Evolutionary conservation across 2,329 filamentous ascomycete species (phyloP).

Genomic region (Xylaria sp.): DNA sequence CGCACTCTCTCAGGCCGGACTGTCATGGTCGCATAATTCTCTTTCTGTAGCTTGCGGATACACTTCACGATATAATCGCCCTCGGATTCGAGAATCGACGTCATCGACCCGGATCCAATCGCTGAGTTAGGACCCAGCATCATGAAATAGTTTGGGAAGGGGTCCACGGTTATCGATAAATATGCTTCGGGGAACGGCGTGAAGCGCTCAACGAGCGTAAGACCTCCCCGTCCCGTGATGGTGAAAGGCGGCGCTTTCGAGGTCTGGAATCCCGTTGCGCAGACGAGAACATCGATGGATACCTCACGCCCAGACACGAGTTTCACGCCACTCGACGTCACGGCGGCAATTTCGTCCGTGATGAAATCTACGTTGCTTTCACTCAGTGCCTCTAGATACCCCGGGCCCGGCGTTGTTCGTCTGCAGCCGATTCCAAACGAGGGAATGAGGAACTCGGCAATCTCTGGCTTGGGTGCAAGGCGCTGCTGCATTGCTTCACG

Average conservation of each 20-base stretch:
- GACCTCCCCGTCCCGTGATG: slow-evolving; percentile 53
- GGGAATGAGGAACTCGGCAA: slow-evolving; percentile 56
- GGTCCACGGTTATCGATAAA: slow-evolving; percentile 57
- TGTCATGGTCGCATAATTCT: slow-evolving; percentile 57
- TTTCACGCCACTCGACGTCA: slow-evolving; percentile 52
- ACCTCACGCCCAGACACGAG: slow-evolving; percentile 45
- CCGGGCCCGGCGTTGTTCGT: slow-evolving; percentile 57
- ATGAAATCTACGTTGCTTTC: slow-evolving; percentile 55
- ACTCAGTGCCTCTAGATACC: slow-evolving; percentile 58
- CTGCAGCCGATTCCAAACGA: slow-evolving; percentile 57
- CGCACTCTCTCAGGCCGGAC: slow-evolving; percentile 56
- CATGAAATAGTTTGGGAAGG: slow-evolving; percentile 62
- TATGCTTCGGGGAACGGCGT: slow-evolving; percentile 53
- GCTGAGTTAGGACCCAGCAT: slow-evolving; percentile 61
- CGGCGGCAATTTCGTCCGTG: slow-evolving; percentile 48
- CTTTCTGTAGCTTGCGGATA: slow-evolving; percentile 59
- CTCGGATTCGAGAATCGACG: slow-evolving; percentile 59
- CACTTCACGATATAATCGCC: slow-evolving; percentile 60
- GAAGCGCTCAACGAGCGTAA: slow-evolving; percentile 54
- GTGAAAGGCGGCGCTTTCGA: slow-evolving; percentile 55
- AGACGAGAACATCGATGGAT: slow-evolving; percentile 59
- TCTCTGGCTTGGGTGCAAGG: slow-evolving; percentile 56
- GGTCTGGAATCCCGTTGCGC: slow-evolving; percentile 59
- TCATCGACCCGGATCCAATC: slow-evolving; percentile 59
- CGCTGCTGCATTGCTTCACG: slow-evolving; percentile 53